These are phyloP conservation scores for Jacaranda copaia DNA, from an alignment of 257 asterid genomes.

Conservation along the genomic window DNA sequence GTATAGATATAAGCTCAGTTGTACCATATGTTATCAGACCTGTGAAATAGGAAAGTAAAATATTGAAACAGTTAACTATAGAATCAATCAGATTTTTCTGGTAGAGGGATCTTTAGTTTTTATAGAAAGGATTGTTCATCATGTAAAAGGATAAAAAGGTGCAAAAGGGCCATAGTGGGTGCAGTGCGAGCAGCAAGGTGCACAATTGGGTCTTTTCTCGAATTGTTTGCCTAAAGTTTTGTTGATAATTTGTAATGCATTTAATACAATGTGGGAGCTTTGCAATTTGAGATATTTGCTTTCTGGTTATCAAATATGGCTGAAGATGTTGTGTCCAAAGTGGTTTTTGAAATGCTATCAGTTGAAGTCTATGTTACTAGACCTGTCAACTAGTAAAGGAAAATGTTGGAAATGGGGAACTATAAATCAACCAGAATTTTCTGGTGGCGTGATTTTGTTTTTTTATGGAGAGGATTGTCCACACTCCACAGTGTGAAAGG, in stretches of 20 bases:
- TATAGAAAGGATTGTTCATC: neutral
- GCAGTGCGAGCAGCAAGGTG: neutral
- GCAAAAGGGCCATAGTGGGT: neutral
- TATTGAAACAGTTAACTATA: no score
- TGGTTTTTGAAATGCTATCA: neutral
- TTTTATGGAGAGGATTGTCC: neutral
- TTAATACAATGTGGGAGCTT: neutral
- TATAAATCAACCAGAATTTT: neutral
- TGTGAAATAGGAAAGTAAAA: neutral
- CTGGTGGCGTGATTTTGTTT: neutral
- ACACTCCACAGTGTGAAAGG: no score
- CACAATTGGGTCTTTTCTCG: neutral
- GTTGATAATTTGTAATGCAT: neutral
- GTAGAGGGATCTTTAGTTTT: neutral
- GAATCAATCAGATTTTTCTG: neutral
- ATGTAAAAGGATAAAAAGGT: neutral
- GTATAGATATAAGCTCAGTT: neutral
- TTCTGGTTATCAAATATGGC: neutral
- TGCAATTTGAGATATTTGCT: slow-evolving; percentile 2
- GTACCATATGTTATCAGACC: neutral
- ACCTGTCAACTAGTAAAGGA: neutral
- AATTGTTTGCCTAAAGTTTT: neutral
- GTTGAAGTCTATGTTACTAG: neutral
- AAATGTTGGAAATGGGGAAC: slow-evolving; percentile 21
- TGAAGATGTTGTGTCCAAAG: neutral